A percentile compares a stretch with the other conserved stretches of the same genome.
phyloP scores from a whole-genome alignment of 306 rosid species.

The Citrullus mucosospermus region DNA sequence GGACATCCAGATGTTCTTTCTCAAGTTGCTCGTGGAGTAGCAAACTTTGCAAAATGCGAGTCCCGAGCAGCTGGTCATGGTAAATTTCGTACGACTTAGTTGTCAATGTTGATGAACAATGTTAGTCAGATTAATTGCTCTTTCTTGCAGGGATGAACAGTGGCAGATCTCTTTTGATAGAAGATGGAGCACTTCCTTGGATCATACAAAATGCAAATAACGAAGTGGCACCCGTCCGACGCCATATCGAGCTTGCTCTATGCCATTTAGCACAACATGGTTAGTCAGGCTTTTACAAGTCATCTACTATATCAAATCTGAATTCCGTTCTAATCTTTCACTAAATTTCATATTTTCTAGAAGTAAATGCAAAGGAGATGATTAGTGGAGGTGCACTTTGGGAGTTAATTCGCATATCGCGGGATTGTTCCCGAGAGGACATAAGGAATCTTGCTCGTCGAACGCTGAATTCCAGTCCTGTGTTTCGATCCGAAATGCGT shows the following conservation, averaged over 20 bases:
- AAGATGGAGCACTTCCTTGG: conserved; percentile 97
- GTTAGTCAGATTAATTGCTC: conserved; percentile 3
- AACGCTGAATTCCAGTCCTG: conserved; percentile 51
- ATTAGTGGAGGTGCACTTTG: conserved; percentile 94
- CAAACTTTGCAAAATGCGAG: conserved; percentile 96
- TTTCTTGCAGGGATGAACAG: conserved; percentile 39
- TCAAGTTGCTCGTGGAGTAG: conserved; percentile 95
- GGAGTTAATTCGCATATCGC: conserved; percentile 92
- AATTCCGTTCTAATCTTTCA: not conserved
- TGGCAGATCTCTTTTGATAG: conserved; percentile 73
- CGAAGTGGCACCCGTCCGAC: conserved; percentile 93
- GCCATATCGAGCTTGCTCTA: conserved; percentile 94
- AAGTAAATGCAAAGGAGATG: conserved; percentile 90
- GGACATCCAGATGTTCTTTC: conserved; percentile 98
- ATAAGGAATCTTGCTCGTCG: conserved; percentile 78
- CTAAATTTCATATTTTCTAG: conserved; percentile 19
- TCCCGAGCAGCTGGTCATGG: conserved; percentile 90
- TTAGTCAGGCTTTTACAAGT: conserved; percentile 10
- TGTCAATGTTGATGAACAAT: not conserved
- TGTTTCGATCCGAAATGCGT: conserved; percentile 71
- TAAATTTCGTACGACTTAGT: conserved; percentile 10
- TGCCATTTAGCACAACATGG: conserved; percentile 99
- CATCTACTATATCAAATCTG: not conserved
- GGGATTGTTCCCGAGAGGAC: conserved; percentile 95
- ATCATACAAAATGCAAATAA: conserved; percentile 85